A percentile compares a stretch with the other conserved stretches of the same genome.
These are phyloP conservation scores for Alopecurus myosuroides DNA, from an alignment of 176 grass and related monocot genomes.

Conservation along the genomic window DNA sequence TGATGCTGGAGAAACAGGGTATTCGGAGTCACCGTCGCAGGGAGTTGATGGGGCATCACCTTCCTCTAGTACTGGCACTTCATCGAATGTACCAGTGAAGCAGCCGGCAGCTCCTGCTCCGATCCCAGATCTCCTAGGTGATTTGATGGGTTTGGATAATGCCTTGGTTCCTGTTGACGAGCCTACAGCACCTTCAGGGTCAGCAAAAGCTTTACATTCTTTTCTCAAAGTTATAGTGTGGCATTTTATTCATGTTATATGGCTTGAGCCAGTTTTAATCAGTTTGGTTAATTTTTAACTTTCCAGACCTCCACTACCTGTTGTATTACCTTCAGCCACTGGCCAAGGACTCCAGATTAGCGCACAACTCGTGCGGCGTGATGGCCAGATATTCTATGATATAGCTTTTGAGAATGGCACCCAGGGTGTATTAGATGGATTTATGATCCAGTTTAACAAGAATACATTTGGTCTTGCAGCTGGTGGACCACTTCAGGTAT, in stretches of 20 bases:
- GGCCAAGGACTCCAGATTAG: slow-evolving; percentile 97
- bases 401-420: slow-evolving; percentile 85
- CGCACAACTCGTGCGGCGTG: slow-evolving; percentile 63
- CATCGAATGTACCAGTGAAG: slow-evolving; percentile 48
- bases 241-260: slow-evolving; percentile 6
- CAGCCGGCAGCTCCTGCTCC: slow-evolving; percentile 54
- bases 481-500: slow-evolving; percentile 87
- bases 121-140: slow-evolving; percentile 88
- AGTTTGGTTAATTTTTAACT: slow-evolving; percentile 14
- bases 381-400: slow-evolving; percentile 91
- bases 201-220: slow-evolving; percentile 6
- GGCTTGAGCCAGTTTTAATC: neutral
- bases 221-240: neutral
- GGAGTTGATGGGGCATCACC: slow-evolving; percentile 68
- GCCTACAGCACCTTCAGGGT: slow-evolving; percentile 58
- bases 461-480: slow-evolving; percentile 93
- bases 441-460: slow-evolving; percentile 99
- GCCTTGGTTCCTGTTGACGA: slow-evolving; percentile 71
- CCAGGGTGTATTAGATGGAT: slow-evolving; percentile 76
- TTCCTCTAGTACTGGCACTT: slow-evolving; percentile 51
- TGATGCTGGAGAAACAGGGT: slow-evolving; percentile 67
- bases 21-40: slow-evolving; percentile 90
- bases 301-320: slow-evolving; percentile 74
- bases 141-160: slow-evolving; percentile 86
- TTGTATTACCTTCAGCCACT: slow-evolving; percentile 69